Base-by-base conservation (phyloP, 2,329 filamentous ascomycete species). In the Macrophomina pseudophaseolina region DNA sequence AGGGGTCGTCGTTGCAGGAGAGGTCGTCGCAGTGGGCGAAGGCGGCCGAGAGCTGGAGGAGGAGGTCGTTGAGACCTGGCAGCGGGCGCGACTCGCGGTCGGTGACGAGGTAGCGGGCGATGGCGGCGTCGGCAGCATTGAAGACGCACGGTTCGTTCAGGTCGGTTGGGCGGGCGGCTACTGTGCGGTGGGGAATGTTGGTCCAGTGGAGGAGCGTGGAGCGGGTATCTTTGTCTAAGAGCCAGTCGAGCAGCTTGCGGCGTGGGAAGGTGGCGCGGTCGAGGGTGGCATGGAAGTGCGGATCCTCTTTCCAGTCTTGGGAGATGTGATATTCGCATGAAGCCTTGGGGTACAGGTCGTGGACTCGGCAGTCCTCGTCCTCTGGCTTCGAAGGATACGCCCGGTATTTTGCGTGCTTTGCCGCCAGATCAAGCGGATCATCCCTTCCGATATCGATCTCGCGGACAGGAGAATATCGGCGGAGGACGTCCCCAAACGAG, bases 321-420 rank as follows among this genome's bases (percentile, higher is more conserved):
- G 38, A 32, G 9, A 4, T 32, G 3, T 44, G 9, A n/a, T 44
- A 58, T 28, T 44, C 7, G 38, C 54, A 58, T 3, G 35, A 12
- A 30, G 2, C 38, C 38, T 44, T 16, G 4, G 38, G n/a, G 7
- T 38, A 38, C 16, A 54, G 12, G 2, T 18, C 7, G 14, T n/a
- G 28, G 28, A 44, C n/a, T 30, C 28, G 14, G 5, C 5, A 59
- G 62, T 75, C 18, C 78, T 76, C 4, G 77, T 77, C 69, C 70
- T 76, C 42, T 68, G 75, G 35, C 72, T 73, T 6, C 74, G 77
- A n/a, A 52, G 71, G 3, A 74, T 75, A 52, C 69, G 78, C 7
- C 52, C 74, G 14, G 62, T 74, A 9, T 70, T 68, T 1, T 33
- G 16, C 18, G 5, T 11, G 12, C 2, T 60, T 38, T 14, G 8